A percentile compares a stretch with the other conserved stretches of the same genome.
phyloP scores from a whole-genome alignment of 73 alveolate species.

The Uronychia binucleata region DNA sequence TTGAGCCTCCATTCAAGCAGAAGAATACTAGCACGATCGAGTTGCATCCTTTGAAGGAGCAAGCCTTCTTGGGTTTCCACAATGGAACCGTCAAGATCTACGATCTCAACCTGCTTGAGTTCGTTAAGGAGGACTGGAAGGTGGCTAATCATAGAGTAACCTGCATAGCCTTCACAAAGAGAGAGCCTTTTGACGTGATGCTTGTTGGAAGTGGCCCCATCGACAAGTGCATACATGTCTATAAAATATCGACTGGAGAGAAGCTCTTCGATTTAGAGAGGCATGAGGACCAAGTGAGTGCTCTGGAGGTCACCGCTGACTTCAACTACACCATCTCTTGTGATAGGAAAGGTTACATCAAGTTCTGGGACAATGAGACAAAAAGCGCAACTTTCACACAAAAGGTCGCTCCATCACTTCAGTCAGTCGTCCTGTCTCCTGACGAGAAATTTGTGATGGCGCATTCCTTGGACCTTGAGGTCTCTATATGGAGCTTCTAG shows the following conservation, averaged over 20 bases:
- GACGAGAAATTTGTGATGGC: not conserved
- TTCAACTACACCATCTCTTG: not conserved
- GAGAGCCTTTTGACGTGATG: not conserved
- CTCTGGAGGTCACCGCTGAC: not conserved
- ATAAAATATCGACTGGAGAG: not conserved
- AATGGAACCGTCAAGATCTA: not conserved
- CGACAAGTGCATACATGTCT: not conserved
- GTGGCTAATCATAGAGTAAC: not conserved
- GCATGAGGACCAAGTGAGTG: not conserved
- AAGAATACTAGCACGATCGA: not conserved
- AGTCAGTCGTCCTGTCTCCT: not conserved
- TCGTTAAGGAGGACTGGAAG: not conserved
- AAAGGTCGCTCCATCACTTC: not conserved
- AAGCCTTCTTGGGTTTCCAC: not conserved
- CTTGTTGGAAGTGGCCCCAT: not conserved
- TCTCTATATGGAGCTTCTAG: not conserved
- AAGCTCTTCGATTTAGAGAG: not conserved
- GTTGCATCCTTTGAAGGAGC: not conserved
- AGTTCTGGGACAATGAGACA: not conserved
- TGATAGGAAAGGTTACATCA: not conserved
- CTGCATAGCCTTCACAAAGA: not conserved
- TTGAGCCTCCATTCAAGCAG: not conserved
- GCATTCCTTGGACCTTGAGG: not conserved
- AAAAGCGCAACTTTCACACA: not conserved
- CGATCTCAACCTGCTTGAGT: not conserved